phyloP scores from a whole-genome alignment of 768 basidiomycete species.

The Tremella yokohamensis region DNA sequence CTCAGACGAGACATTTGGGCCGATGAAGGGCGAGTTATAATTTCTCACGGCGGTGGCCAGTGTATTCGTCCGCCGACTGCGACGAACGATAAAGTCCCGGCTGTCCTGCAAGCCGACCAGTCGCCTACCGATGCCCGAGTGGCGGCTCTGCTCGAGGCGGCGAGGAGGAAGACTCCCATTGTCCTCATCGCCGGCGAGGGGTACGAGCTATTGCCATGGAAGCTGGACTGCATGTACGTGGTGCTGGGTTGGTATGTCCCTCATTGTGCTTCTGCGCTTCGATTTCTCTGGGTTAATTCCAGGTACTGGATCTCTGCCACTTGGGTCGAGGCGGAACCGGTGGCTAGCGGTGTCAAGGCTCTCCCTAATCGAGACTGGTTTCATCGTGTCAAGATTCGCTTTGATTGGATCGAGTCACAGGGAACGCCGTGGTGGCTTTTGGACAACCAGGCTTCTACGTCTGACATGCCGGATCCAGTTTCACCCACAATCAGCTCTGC shows the following conservation, averaged over 20 bases:
- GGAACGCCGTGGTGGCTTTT: slow-evolving; percentile 38
- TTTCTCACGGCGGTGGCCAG: slow-evolving; percentile 46
- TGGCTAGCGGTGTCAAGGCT: slow-evolving; percentile 3
- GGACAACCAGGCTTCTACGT: not conserved
- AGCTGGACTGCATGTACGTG: slow-evolving; percentile 30
- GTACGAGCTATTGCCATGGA: slow-evolving; percentile 35
- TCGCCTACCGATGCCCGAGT: slow-evolving; percentile 26
- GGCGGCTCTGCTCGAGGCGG: slow-evolving; percentile 27
- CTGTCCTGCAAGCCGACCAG: slow-evolving; percentile 34
- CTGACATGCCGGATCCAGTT: not conserved
- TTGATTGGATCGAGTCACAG: slow-evolving; percentile 42
- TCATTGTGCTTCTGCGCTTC: not conserved
- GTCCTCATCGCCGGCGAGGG: slow-evolving; percentile 38
- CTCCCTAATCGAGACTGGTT: slow-evolving; percentile 16
- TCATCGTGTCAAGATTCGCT: slow-evolving; percentile 40
- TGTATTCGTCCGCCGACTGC: slow-evolving; percentile 13
- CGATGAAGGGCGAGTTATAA: slow-evolving; percentile 31
- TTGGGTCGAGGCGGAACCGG: slow-evolving; percentile 42
- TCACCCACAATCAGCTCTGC: no score
- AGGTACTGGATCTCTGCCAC: slow-evolving; percentile 40
- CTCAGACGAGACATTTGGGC: slow-evolving; percentile 41
- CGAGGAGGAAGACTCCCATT: slow-evolving; percentile 25
- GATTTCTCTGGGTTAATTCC: not conserved
- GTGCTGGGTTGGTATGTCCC: slow-evolving; percentile 39
- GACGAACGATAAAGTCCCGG: not conserved